These are phyloP conservation scores for Mortierella sp. DNA, from an alignment of 371 early-diverging fungal genomes.

Conservation along the genomic window DNA sequence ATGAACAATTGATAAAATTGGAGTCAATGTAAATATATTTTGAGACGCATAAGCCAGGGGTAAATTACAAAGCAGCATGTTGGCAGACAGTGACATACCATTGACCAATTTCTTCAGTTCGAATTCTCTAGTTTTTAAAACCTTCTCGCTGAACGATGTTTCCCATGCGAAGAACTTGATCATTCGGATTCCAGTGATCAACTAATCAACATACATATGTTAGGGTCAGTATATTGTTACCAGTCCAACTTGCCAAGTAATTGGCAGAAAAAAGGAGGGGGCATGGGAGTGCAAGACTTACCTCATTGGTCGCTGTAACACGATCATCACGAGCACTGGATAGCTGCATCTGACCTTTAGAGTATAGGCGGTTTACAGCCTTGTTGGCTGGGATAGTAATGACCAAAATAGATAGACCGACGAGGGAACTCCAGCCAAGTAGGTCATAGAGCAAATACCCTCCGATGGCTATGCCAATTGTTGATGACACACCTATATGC, in stretches of 20 bases:
- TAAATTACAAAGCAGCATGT: slow-evolving; percentile 10
- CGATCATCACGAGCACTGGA: slow-evolving; percentile 58
- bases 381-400: slow-evolving; percentile 75
- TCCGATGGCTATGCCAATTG: slow-evolving; percentile 70
- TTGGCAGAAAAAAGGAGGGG: too few species aligned
- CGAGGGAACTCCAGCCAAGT: slow-evolving; percentile 74
- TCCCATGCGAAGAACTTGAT: slow-evolving; percentile 83
- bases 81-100: slow-evolving; percentile 49
- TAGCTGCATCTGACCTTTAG: slow-evolving; percentile 51
- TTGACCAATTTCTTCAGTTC: slow-evolving; percentile 64
- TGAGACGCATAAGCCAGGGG: too few species aligned
- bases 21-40: too few species aligned
- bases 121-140: slow-evolving; percentile 62
- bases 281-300: neutral
- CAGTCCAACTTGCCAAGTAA: too few species aligned
- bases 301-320: slow-evolving; percentile 58
- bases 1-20: neutral
- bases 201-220: slow-evolving; percentile 56
- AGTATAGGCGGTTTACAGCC: slow-evolving; percentile 60
- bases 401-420: slow-evolving; percentile 72
- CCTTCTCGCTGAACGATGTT: slow-evolving; percentile 63
- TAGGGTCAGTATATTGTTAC: too few species aligned
- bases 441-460: slow-evolving; percentile 71
- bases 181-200: slow-evolving; percentile 75
- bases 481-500: slow-evolving; percentile 64